A percentile compares a stretch with the other conserved stretches of the same genome.
phyloP scores from a whole-genome alignment of 139 green algal genomes.

The Chlorella sp. region DNA sequence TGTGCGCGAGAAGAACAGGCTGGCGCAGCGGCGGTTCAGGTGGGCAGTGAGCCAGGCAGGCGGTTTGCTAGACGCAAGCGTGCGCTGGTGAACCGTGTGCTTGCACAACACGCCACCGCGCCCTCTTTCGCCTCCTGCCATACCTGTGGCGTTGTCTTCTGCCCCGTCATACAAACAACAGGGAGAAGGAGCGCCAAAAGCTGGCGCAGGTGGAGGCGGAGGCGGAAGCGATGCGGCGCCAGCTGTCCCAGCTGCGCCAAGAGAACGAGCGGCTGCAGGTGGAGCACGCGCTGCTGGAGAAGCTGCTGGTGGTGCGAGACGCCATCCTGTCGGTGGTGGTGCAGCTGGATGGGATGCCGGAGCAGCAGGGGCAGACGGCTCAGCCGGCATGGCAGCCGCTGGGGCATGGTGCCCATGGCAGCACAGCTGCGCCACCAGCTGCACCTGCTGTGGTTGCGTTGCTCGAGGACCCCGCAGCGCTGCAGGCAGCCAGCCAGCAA shows the following conservation, averaged over 20 bases:
- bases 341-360: not conserved
- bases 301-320: not conserved
- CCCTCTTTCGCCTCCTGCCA: no score
- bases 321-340: slow-evolving; percentile 1
- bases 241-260: not conserved
- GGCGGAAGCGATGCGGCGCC: not conserved
- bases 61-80: not conserved
- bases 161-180: not conserved
- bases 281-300: slow-evolving; percentile 8
- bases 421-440: not conserved
- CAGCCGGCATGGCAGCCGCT: not conserved
- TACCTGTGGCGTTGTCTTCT: no score
- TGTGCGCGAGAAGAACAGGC: slow-evolving; percentile 22
- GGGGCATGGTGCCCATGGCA: not conserved
- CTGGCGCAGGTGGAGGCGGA: not conserved
- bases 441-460: not conserved
- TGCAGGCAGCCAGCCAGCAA: not conserved
- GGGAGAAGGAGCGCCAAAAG: slow-evolving; percentile 7
- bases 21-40: slow-evolving; percentile 21
- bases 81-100: no score
- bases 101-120: no score
- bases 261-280: not conserved
- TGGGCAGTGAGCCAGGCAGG: not conserved
- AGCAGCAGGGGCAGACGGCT: not conserved
- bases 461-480: not conserved